phyloP scores from a whole-genome alignment of 2,329 filamentous ascomycete species.

The Raffaelea deltoideospora region DNA sequence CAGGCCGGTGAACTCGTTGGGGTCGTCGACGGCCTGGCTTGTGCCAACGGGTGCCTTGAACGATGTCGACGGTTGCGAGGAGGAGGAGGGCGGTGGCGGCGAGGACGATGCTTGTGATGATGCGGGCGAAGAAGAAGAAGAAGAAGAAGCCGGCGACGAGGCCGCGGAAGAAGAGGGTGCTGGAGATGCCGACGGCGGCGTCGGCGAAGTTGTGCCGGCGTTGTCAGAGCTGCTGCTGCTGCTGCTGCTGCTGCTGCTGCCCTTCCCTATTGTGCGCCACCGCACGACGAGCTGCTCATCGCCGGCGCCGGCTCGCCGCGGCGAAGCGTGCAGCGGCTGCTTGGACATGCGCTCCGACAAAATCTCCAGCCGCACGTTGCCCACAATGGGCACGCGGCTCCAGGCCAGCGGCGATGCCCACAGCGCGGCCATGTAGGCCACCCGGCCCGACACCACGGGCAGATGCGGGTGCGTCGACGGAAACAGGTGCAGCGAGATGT shows the following conservation, averaged over 20 bases:
- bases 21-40: constrained; percentile 11
- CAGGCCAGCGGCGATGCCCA: constrained; percentile 95
- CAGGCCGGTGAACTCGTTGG: constrained; percentile 62
- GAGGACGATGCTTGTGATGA: no score
- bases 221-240: neutral
- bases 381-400: constrained; percentile 81
- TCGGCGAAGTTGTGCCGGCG: neutral
- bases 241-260: neutral
- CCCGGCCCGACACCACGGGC: constrained; percentile 77
- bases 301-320: constrained; percentile 31
- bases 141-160: no score
- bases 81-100: no score
- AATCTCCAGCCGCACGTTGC: constrained; percentile 78
- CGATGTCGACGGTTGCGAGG: no score
- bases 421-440: constrained; percentile 82
- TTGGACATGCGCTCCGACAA: constrained; percentile 77
- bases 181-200: no score
- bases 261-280: constrained; percentile 54
- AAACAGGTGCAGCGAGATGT: constrained; percentile 57
- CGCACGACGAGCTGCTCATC: constrained; percentile 79
- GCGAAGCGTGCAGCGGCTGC: constrained; percentile 30
- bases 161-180: no score
- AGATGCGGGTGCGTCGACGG: constrained; percentile 73
- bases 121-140: no score
- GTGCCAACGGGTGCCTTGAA: constrained; percentile 13